These are phyloP conservation scores for Gamsiella multidivaricata DNA, from an alignment of 192 early-diverging fungal genomes.

Conservation along the genomic window DNA sequence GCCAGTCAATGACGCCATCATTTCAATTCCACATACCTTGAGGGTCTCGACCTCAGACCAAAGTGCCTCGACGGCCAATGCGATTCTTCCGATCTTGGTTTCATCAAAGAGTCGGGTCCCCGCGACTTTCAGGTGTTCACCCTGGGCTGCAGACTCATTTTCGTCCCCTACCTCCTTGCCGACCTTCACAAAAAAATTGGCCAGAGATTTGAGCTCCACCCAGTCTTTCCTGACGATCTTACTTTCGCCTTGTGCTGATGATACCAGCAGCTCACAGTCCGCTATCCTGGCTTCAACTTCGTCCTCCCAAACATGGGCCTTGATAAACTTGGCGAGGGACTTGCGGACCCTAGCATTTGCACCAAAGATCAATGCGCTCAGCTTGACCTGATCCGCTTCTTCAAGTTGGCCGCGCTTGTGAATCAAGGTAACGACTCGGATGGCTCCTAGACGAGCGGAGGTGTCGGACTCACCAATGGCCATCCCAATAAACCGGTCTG, in stretches of 20 bases:
- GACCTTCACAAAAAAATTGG: slow-evolving; percentile 57
- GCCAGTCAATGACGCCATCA: background rate
- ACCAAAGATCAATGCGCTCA: slow-evolving; percentile 79
- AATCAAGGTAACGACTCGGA: slow-evolving; percentile 58
- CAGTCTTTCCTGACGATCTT: slow-evolving; percentile 49
- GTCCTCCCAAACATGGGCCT: slow-evolving; percentile 55
- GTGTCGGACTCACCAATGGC: slow-evolving; percentile 74
- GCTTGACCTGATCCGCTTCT: slow-evolving; percentile 66
- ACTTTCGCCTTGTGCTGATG: background rate
- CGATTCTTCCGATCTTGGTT: slow-evolving; percentile 52
- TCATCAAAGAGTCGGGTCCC: slow-evolving; percentile 40
- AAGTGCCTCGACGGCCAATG: slow-evolving; percentile 54
- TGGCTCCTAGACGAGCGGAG: slow-evolving; percentile 59
- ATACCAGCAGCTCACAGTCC: slow-evolving; percentile 26
- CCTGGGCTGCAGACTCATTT: slow-evolving; percentile 4
- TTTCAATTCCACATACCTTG: no score
- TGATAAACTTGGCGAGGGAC: slow-evolving; percentile 70
- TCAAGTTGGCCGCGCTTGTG: slow-evolving; percentile 68
- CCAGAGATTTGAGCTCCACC: slow-evolving; percentile 61
- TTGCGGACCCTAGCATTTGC: slow-evolving; percentile 75
- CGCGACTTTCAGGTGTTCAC: background rate
- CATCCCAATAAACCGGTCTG: slow-evolving; percentile 81
- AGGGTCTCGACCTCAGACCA: slow-evolving; percentile 50
- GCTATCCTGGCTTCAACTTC: slow-evolving; percentile 39
- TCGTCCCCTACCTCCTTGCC: slow-evolving; percentile 19